A percentile compares a stretch with the other conserved stretches of the same genome.
phyloP scores from a whole-genome alignment of 1,284 basidiomycete genomes.

The Megacollybia platyphylla region DNA sequence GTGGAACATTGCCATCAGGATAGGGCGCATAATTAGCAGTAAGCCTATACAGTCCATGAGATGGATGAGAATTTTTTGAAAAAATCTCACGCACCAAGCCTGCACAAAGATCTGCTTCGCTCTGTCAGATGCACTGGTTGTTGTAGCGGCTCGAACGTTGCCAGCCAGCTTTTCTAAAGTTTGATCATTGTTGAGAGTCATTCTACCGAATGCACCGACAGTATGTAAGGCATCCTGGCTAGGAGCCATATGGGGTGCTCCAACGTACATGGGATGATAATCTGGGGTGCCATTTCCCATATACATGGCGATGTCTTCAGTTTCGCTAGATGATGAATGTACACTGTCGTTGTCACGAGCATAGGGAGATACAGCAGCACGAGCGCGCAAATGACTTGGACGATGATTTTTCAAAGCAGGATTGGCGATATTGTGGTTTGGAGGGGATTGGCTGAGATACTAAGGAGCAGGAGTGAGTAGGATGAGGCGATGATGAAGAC shows the following conservation, averaged over 20 bases:
- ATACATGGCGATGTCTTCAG: slow-evolving; percentile 72
- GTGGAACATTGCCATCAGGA: slow-evolving; percentile 79
- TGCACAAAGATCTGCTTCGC: slow-evolving; percentile 86
- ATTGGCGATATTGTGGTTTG: slow-evolving; percentile 57
- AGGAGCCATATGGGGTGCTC: slow-evolving; percentile 28
- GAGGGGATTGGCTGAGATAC: slow-evolving; percentile 49
- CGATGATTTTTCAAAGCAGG: slow-evolving; percentile 62
- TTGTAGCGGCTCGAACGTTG: slow-evolving; percentile 77
- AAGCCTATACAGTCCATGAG: slow-evolving; percentile 37
- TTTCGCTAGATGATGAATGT: slow-evolving; percentile 75
- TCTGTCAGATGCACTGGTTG: slow-evolving; percentile 77
- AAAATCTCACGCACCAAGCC: slow-evolving; percentile 50
- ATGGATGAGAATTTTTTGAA: slow-evolving; percentile 11
- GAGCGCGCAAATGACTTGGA: slow-evolving; percentile 61
- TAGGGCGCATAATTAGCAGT: slow-evolving; percentile 83
- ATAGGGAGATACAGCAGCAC: slow-evolving; percentile 68
- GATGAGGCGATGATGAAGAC: slow-evolving; percentile 13
- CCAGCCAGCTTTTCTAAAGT: slow-evolving; percentile 75
- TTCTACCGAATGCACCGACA: slow-evolving; percentile 56
- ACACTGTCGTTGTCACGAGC: slow-evolving; percentile 73
- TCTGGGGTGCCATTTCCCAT: slow-evolving; percentile 41
- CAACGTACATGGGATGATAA: slow-evolving; percentile 47
- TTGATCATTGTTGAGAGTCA: slow-evolving; percentile 63
- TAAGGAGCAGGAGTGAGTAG: slow-evolving; percentile 28
- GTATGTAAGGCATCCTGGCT: slow-evolving; percentile 55